Evolutionary conservation across 169 alveolate species (phyloP), one percentile per base, ranked within the genome.

Genomic region (Babesia microti): DNA sequence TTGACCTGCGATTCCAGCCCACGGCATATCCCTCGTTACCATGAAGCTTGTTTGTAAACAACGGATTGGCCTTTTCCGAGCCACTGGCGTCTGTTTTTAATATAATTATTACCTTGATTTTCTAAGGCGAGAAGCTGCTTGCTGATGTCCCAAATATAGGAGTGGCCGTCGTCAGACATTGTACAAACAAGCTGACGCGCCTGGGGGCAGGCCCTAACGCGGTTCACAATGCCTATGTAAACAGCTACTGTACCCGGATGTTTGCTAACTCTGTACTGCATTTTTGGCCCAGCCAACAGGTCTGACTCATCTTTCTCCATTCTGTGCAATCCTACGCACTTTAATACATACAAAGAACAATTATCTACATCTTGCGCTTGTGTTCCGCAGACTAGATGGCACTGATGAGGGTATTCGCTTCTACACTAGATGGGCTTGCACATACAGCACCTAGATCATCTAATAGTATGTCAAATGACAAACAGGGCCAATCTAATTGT

Each of bases 11-110:
- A 30, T 68, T 76, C 86, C 86, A 76, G 9, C 60, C 74, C 6
- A 76, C 59, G 34, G 78, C 78, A 30, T 70, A 76, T n/a, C 86
- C 86, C 49, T 76, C 86, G 11, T n/a, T 41, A 4, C 32, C 47
- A 42, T 76, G 86, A n/a, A 43, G 32, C 2, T 40, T 22, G 45
- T 68, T 28, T 11, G 70, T 55, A 39, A 23, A 55, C n/a, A 65
- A 21, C 30, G 76, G 76, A 15, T 15, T 51, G 11, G 32, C 46
- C 39, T 52, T 61, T 19, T 59, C 61, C n/a, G 48, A 34, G 32
- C 11, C 11, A 29, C 36, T 29, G 12, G 36, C 11, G 7, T 29
- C 36, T 11, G 11, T 28, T 5, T 1, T 29, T 26, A 28, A 4
- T 15, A 47, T 33, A 17, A 32, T 4, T 47, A 4, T 15, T 32